These are phyloP conservation scores for Saccharomycopsis hybrid DNA, from an alignment of 1,139 yeast species.

Conservation along the genomic window DNA sequence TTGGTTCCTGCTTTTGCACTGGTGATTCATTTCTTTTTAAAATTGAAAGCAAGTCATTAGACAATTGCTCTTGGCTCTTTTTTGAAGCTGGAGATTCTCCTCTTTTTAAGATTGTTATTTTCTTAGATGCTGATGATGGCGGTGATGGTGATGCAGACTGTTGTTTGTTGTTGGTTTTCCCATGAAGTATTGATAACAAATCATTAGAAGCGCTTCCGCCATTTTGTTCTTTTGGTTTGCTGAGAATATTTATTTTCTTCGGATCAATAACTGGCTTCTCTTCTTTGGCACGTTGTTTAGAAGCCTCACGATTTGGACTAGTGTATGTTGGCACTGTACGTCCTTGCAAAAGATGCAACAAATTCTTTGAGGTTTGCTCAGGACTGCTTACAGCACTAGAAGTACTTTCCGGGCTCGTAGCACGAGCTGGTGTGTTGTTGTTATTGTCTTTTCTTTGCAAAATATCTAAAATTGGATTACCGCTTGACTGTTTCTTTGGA, in stretches of 20 bases:
- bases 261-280: not conserved
- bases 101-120: not conserved
- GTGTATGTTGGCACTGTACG: not conserved
- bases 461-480: too few relatives aligned
- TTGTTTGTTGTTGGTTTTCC: not conserved
- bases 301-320: too few relatives aligned
- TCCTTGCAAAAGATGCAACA: not conserved
- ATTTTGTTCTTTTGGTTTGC: not conserved
- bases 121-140: not conserved
- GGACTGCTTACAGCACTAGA: not conserved
- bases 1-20: not conserved
- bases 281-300: not conserved
- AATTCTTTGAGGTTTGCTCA: conserved; percentile 1
- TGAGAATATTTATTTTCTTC: not conserved
- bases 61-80: not conserved
- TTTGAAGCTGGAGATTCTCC: not conserved
- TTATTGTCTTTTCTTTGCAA: too few relatives aligned
- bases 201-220: not conserved
- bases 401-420: too few relatives aligned
- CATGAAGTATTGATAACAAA: conserved; percentile 8
- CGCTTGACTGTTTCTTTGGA: too few relatives aligned
- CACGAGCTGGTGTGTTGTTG: too few relatives aligned
- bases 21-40: conserved; percentile 1
- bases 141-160: not conserved
- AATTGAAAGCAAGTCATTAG: conserved; percentile 1